Evolutionary conservation across 495 filamentous ascomycete genomes (phyloP).

Genomic region (Clohesyomyces aquaticus): DNA sequence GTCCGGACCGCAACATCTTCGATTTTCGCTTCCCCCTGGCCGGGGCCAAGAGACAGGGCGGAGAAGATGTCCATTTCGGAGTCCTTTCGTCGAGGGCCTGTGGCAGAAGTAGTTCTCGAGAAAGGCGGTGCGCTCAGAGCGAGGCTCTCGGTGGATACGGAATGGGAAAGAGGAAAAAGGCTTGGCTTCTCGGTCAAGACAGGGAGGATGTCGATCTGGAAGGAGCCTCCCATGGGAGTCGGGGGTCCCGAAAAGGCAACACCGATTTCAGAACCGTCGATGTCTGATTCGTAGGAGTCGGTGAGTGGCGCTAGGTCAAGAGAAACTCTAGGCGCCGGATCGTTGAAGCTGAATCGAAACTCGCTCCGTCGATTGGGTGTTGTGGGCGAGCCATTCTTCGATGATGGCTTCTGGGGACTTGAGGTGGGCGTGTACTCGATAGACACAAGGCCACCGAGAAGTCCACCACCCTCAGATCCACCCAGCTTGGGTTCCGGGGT

Average conservation of each 20-base stretch:
- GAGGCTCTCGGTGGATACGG: constrained; percentile 4
- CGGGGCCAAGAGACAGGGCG: constrained; percentile 10
- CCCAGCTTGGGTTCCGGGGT: background rate
- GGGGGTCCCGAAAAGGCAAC: constrained; percentile 15
- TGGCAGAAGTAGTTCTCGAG: background rate
- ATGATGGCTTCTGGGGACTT: background rate
- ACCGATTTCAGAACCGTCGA: constrained; percentile 8
- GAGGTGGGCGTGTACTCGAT: background rate
- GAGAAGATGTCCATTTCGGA: constrained; percentile 15
- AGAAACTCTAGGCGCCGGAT: background rate
- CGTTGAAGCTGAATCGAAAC: constrained; percentile 30
- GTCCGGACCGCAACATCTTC: background rate
- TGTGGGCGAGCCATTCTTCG: background rate
- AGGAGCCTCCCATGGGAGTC: background rate
- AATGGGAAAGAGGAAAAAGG: background rate
- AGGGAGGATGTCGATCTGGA: background rate
- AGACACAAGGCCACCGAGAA: constrained; percentile 16
- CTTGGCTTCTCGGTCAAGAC: background rate
- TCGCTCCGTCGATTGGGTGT: constrained; percentile 18
- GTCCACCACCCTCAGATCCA: constrained; percentile 6
- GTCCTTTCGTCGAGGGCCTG: background rate
- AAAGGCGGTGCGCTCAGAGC: background rate
- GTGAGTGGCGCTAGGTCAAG: background rate
- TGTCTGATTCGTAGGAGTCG: background rate
- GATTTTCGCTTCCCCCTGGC: too few species aligned